Conservation (phyloP, 371 early-diverging fungal genomes). For the Mucor mucedo region DNA sequence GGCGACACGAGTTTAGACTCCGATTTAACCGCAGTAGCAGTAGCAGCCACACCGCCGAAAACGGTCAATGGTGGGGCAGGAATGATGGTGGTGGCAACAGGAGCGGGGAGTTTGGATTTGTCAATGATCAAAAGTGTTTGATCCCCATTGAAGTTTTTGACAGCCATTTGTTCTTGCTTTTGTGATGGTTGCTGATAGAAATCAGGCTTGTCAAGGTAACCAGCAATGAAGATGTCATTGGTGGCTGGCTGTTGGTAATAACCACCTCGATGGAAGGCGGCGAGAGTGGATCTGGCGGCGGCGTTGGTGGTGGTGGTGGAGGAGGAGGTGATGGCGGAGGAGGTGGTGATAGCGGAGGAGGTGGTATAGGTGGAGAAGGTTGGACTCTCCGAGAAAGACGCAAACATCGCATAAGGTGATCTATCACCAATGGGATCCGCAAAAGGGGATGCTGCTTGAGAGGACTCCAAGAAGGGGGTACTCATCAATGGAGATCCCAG, state of each 20-base stretch:
- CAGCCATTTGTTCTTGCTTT: conserved; percentile 5
- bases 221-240: conserved; percentile 17
- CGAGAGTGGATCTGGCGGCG: too few species aligned
- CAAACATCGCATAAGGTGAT: conserved; percentile 19
- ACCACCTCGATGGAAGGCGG: too few species aligned
- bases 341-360: too few species aligned
- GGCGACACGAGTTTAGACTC: conserved; percentile 13
- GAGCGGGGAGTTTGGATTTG: conserved; percentile 22
- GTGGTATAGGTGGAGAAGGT: too few species aligned
- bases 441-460: conserved; percentile 15
- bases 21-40: background rate
- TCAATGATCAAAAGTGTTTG: conserved; percentile 27
- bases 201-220: conserved; percentile 10
- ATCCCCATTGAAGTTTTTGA: conserved; percentile 31
- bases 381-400: conserved; percentile 4
- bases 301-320: too few species aligned
- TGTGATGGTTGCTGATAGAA: background rate
- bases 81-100: too few species aligned
- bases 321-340: too few species aligned
- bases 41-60: too few species aligned
- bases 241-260: background rate
- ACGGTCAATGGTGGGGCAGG: too few species aligned
- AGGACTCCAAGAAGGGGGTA: conserved; percentile 19
- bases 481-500: conserved; percentile 15
- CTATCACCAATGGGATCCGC: conserved; percentile 12